Base-by-base conservation (phyloP, 164 flowering plant genomes). In the Sedum album region DNA sequence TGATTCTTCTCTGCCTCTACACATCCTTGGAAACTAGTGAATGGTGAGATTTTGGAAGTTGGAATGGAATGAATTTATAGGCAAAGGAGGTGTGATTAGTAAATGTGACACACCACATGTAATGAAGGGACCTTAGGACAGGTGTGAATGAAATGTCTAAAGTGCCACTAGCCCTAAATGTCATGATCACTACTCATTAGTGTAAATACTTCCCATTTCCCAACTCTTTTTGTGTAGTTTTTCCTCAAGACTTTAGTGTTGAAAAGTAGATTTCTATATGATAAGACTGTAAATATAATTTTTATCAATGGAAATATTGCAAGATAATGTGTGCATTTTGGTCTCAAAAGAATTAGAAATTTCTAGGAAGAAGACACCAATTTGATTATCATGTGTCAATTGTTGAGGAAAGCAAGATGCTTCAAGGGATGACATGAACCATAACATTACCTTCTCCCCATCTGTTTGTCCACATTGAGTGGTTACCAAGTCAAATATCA, bases 1-100 rank as follows among this genome's bases (percentile, higher is more conserved):
- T 35, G 72, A 71, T 41, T 74, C 78, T 61, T 73, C 76, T 36
- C 60, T 70, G 2, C 88, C 85, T 78, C 72, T 81, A 70, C 88
- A 84, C 87, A 84, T 84, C 36, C 72, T 73, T 53, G 23, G 20
- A 33, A 10, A 44, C 48, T 44, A 0, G 60, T 60, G 53, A 36
- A 30, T 26, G 36, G 26, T 26, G 39, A 7, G 15, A 0, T 13
- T 44, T 18, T 44, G 48, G 15, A 36, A 23, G 42, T 68, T 67
- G 10, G 65, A 49, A 49, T 62, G 42, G 17, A 42, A 65, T n/a
- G 23, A 55, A 71, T 60, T 70, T 73, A 69, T 66, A 67, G 55
- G 5, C 18, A 25, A 38, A 31, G 17, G 20, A 35, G 23, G 30
- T 61, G 41, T 62, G 31, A 14, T 26, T n/a, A 21, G 17, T 48